These are phyloP conservation scores for Uronychia setigera DNA, from an alignment of 73 alveolate genomes.

Conservation along the genomic window DNA sequence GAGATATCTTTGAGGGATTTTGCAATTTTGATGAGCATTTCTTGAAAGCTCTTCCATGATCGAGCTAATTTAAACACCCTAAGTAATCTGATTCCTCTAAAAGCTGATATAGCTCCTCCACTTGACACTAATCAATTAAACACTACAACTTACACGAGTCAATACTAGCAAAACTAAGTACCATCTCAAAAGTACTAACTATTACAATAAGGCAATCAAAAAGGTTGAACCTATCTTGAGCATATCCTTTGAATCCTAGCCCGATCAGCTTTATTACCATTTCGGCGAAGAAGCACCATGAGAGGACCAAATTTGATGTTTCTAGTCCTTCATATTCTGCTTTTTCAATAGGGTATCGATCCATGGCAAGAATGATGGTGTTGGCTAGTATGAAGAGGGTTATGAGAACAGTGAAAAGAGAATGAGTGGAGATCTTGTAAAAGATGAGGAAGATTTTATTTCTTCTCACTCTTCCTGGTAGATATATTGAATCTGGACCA, in stretches of 20 bases:
- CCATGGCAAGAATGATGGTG: slow-evolving; percentile 28
- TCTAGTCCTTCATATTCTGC: background rate
- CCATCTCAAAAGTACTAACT: slow-evolving; percentile 9
- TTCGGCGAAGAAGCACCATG: slow-evolving; percentile 13
- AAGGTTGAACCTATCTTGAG: slow-evolving; percentile 17
- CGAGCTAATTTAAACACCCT: slow-evolving; percentile 67
- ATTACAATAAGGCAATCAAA: slow-evolving; percentile 34
- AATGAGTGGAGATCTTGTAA: background rate
- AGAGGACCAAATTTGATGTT: background rate
- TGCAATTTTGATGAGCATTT: slow-evolving; percentile 47
- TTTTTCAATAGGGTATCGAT: slow-evolving; percentile 13
- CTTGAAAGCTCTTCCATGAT: slow-evolving; percentile 56
- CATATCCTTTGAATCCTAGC: slow-evolving; percentile 11
- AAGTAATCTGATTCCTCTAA: slow-evolving; percentile 63
- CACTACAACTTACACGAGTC: background rate
- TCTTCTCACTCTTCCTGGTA: background rate
- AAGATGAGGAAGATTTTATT: background rate
- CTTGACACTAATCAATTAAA: slow-evolving; percentile 25
- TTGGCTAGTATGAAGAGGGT: slow-evolving; percentile 3
- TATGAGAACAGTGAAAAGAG: background rate
- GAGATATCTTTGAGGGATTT: slow-evolving; percentile 45
- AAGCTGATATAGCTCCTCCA: slow-evolving; percentile 58
- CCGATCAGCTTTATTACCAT: slow-evolving; percentile 23
- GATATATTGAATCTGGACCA: no score
- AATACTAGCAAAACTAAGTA: background rate